Evolutionary conservation across 2,329 filamentous ascomycete species (phyloP).

Genomic region (Arthroderma sp.): DNA sequence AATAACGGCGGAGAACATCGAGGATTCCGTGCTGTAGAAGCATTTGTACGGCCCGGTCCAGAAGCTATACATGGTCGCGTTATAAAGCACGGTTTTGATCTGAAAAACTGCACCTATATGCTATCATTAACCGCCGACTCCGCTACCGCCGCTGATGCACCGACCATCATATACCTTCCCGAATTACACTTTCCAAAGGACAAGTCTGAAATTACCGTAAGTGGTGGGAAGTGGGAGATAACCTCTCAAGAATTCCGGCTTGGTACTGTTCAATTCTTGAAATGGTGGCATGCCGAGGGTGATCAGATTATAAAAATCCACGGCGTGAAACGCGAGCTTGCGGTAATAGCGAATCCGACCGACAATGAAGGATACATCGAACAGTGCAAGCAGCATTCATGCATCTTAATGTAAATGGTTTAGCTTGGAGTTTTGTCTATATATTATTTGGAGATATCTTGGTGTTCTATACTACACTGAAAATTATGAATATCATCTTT

Average conservation of each 20-base stretch:
- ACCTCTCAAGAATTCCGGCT: slow-evolving; percentile 58
- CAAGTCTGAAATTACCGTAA: slow-evolving; percentile 59
- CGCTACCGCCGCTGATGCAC: slow-evolving; percentile 49
- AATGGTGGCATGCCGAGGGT: slow-evolving; percentile 87
- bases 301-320: slow-evolving; percentile 67
- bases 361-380: slow-evolving; percentile 78
- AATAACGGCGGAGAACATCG: slow-evolving; percentile 50
- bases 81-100: slow-evolving; percentile 63
- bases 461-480: not conserved
- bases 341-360: slow-evolving; percentile 38
- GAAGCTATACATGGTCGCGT: slow-evolving; percentile 62
- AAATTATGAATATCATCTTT: too few species aligned
- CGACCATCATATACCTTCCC: slow-evolving; percentile 75
- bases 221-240: slow-evolving; percentile 82
- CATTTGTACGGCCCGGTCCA: slow-evolving; percentile 77
- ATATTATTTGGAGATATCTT: not conserved
- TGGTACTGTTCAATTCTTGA: slow-evolving; percentile 59
- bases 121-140: slow-evolving; percentile 54
- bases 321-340: slow-evolving; percentile 54
- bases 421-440: not conserved
- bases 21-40: slow-evolving; percentile 82
- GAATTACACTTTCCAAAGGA: slow-evolving; percentile 83
- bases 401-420: slow-evolving; percentile 37
- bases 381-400: slow-evolving; percentile 38
- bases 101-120: slow-evolving; percentile 64